Base-by-base conservation (phyloP, 176 grass and related monocot species). In the Coix lacrymajobi region DNA sequence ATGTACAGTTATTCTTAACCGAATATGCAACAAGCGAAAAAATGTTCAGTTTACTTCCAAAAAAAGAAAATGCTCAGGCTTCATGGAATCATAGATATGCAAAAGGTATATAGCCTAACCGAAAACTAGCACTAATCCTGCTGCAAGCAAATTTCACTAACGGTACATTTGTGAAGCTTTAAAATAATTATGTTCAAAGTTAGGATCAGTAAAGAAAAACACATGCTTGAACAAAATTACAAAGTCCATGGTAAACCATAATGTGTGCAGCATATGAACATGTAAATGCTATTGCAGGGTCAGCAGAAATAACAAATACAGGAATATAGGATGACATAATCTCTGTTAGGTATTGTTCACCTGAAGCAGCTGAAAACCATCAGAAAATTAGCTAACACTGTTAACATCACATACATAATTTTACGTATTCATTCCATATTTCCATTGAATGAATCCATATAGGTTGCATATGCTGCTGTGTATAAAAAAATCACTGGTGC, bases 1-100 rank as follows among this genome's bases (percentile, higher is more conserved):
- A 65, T 64, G 75, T 66, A 49, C 69, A 71, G 52, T 7, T 88
- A 54, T 66, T 66, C 24, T 33, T 81, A 45, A 75, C 45, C 20
- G 33, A 73, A 73, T 45, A 75, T 37, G 65, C 80, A 78, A 60
- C 30, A 43, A 67, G 43, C 52, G 66, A 60, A 10, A 25, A 57
- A 57, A 63, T 69, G 60, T 71, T 36, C 20, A 33, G 8, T 58
- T 24, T 58, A 71, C 46, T 69, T 39, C 29, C 49, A 52, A 57
- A 40, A 61, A 52, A 57, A 40, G 6, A 19, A 43, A 43, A 63
- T 62, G 66, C 52, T 45, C 32, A 40, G 8, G 64, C 14, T 69
- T 39, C 60, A 51, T 45, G 64, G 45, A 32, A 58, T 69, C 43
- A 17, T 25, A 22, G 11, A 46, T 36, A 28, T 25, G 68, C 13